Conservation (phyloP, 495 filamentous ascomycete genomes). For the Xanthoparmelia taractica region DNA sequence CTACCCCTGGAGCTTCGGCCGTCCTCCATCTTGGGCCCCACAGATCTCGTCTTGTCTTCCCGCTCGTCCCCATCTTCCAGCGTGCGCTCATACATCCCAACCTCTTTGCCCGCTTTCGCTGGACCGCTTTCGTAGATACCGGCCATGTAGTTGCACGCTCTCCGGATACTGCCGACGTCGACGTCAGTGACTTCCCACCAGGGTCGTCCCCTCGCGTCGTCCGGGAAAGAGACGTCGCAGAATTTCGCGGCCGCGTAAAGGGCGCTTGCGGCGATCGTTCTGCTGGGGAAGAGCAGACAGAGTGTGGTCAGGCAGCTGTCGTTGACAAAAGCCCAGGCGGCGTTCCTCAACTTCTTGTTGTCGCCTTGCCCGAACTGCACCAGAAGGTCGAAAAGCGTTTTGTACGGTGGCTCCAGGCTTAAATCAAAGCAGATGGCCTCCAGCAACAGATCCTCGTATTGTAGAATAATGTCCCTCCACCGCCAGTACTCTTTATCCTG, state of each 20-base stretch:
- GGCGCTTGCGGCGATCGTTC: conserved; percentile 74
- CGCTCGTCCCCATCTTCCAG: conserved; percentile 16
- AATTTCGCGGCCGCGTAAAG: conserved; percentile 77
- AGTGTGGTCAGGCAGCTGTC: conserved; percentile 77
- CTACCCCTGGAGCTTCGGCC: not conserved
- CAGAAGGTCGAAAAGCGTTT: conserved; percentile 69
- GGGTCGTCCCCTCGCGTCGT: conserved; percentile 60
- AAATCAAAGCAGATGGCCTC: conserved; percentile 93
- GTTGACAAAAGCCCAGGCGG: conserved; percentile 87
- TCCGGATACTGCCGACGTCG: conserved; percentile 50
- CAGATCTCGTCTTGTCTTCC: conserved; percentile 23
- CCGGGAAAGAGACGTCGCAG: conserved; percentile 60
- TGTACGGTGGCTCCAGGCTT: conserved; percentile 76
- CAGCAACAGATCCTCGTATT: conserved; percentile 83
- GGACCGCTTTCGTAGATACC: conserved; percentile 68
- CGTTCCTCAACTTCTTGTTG: conserved; percentile 68
- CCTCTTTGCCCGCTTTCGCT: conserved; percentile 18
- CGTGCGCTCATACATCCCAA: conserved; percentile 23
- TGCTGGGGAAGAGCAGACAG: conserved; percentile 70
- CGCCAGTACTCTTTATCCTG: conserved; percentile 95
- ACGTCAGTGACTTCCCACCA: conserved; percentile 80
- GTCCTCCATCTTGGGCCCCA: not conserved
- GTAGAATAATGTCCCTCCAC: conserved; percentile 88
- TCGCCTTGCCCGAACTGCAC: conserved; percentile 59
- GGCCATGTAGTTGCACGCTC: conserved; percentile 63